These are phyloP conservation scores for Ustilaginoidea virens DNA, from an alignment of 2,329 filamentous ascomycete species.

Conservation along the genomic window DNA sequence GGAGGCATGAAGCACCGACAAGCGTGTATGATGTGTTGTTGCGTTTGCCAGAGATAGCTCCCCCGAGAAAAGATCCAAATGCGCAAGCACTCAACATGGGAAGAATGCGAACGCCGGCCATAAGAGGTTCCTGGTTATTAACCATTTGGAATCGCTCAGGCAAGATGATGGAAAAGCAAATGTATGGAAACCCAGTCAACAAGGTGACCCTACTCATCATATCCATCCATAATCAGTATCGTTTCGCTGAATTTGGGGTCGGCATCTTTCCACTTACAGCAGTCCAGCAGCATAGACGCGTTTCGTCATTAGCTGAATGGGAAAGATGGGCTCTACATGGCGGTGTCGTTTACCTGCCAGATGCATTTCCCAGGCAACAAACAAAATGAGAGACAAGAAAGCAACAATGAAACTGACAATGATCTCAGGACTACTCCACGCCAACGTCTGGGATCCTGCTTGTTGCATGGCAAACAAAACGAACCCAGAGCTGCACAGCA, in stretches of 20 bases:
- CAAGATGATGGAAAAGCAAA: conserved; percentile 40
- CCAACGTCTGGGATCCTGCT: conserved; percentile 33
- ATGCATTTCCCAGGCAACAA: conserved; percentile 34
- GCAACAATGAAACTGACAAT: conserved; percentile 32
- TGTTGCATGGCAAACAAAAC: conserved; percentile 42
- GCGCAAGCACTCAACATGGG: conserved; percentile 43
- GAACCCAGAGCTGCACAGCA: conserved; percentile 35
- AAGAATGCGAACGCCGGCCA: conserved; percentile 40
- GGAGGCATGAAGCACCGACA: conserved; percentile 31
- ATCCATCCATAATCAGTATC: neutral
- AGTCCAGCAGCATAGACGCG: conserved; percentile 36
- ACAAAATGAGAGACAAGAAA: conserved; percentile 29
- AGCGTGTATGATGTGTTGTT: conserved; percentile 39
- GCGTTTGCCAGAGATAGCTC: conserved; percentile 33
- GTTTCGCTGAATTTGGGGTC: neutral
- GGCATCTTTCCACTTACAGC: conserved; percentile 22
- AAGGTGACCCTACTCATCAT: conserved; percentile 33
- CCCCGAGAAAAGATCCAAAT: conserved; percentile 38
- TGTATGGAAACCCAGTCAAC: conserved; percentile 40
- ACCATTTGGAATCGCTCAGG: conserved; percentile 47
- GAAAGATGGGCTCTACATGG: conserved; percentile 38
- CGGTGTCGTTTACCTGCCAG: conserved; percentile 21
- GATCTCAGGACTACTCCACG: conserved; percentile 37
- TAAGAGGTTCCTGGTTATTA: conserved; percentile 33
- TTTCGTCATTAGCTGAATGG: conserved; percentile 28